These are phyloP conservation scores for Parascedosporium putredinis DNA, from an alignment of 2,329 filamentous ascomycete genomes.

Conservation along the genomic window DNA sequence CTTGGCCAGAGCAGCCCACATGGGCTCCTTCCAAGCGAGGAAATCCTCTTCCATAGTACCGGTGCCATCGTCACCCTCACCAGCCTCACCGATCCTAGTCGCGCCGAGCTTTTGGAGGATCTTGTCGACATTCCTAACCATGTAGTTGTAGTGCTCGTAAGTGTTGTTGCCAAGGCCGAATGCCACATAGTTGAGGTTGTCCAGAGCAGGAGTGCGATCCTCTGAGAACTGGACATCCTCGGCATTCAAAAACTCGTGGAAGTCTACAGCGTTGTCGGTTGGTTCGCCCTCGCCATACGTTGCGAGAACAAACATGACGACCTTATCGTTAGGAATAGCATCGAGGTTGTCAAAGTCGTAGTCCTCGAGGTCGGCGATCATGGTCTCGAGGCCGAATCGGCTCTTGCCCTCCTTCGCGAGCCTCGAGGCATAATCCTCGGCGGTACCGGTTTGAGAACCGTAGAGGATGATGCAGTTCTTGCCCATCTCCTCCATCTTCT, in stretches of 20 bases:
- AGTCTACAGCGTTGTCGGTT: slow-evolving; percentile 97
- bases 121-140: slow-evolving; percentile 87
- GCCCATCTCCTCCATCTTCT: slow-evolving; percentile 89
- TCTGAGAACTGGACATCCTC: slow-evolving; percentile 77
- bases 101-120: slow-evolving; percentile 74
- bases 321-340: slow-evolving; percentile 75
- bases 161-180: slow-evolving; percentile 99
- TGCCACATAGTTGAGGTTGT: slow-evolving; percentile 81
- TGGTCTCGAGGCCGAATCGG: slow-evolving; percentile 90
- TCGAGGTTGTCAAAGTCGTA: slow-evolving; percentile 96
- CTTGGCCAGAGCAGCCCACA: slow-evolving; percentile 80
- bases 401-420: slow-evolving; percentile 96
- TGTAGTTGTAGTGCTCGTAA: slow-evolving; percentile 98
- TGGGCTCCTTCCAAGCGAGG: slow-evolving; percentile 96
- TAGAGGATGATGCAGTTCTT: slow-evolving; percentile 99
- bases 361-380: slow-evolving; percentile 96
- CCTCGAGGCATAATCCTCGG: slow-evolving; percentile 94
- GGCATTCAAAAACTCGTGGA: slow-evolving; percentile 87
- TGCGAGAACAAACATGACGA: slow-evolving; percentile 89
- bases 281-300: slow-evolving; percentile 98
- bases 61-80: slow-evolving; percentile 94
- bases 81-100: slow-evolving; percentile 72
- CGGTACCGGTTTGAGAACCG: slow-evolving; percentile 94
- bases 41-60: slow-evolving; percentile 99
- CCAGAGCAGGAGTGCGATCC: slow-evolving; percentile 60